A percentile compares a stretch with the other conserved stretches of the same genome.
These are phyloP conservation scores for Monosporascus ibericus DNA, from an alignment of 2,329 filamentous ascomycete genomes.

Conservation along the genomic window DNA sequence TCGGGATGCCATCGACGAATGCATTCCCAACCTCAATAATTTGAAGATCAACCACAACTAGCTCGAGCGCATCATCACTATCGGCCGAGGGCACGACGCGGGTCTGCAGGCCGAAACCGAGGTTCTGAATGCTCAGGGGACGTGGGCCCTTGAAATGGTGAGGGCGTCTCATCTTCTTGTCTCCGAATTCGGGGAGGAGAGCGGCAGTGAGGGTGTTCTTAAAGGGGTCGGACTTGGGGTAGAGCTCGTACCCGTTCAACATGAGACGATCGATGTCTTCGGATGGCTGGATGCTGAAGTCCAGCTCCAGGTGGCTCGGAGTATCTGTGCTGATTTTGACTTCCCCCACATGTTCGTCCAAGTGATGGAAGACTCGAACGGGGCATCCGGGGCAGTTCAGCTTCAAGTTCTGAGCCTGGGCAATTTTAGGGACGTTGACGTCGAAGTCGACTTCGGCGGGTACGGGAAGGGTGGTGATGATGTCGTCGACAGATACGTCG, in stretches of 20 bases:
- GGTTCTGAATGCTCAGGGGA: slow-evolving; percentile 24
- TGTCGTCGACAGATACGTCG: slow-evolving; percentile 18
- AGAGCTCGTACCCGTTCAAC: slow-evolving; percentile 56
- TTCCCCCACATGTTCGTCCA: slow-evolving; percentile 5
- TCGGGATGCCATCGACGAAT: slow-evolving; percentile 48
- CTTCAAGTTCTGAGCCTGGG: slow-evolving; percentile 18
- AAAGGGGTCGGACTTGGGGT: slow-evolving; percentile 45
- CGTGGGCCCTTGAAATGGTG: slow-evolving; percentile 26
- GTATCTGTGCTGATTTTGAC: slow-evolving; percentile 15
- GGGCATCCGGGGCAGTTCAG: slow-evolving; percentile 25
- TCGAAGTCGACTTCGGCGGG: slow-evolving; percentile 12
- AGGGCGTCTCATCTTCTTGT: slow-evolving; percentile 23
- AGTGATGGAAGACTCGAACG: slow-evolving; percentile 10
- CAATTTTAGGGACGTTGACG: slow-evolving; percentile 7
- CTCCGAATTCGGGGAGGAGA: slow-evolving; percentile 33
- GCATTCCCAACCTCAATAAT: slow-evolving; percentile 54
- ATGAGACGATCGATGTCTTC: slow-evolving; percentile 40
- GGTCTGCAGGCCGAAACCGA: slow-evolving; percentile 45
- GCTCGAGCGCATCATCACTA: slow-evolving; percentile 40
- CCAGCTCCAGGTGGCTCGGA: slow-evolving; percentile 44
- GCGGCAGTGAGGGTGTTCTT: slow-evolving; percentile 37
- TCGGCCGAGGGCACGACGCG: slow-evolving; percentile 40
- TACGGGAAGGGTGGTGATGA: slow-evolving; percentile 23
- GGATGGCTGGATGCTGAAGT: slow-evolving; percentile 46
- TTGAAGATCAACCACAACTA: slow-evolving; percentile 49